Conservation (phyloP, 2,329 filamentous ascomycete genomes). For the Huntiella savannae region DNA sequence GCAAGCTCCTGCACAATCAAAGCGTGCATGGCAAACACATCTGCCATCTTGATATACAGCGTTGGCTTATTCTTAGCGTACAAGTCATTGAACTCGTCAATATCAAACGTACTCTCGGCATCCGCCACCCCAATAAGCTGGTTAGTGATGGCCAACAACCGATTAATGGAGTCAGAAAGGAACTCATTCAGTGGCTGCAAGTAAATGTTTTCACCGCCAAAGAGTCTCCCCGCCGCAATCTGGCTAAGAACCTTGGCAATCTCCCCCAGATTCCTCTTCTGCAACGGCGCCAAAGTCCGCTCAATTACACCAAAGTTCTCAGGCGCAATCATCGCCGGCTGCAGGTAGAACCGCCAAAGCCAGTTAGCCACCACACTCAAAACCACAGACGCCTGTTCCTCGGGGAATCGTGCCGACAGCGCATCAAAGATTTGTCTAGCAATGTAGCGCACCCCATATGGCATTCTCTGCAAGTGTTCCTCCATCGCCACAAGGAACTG, state of each 20-base stretch:
- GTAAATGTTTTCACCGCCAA: conserved; percentile 89
- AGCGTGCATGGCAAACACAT: conserved; percentile 91
- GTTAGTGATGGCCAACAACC: conserved; percentile 56
- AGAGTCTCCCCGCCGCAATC: conserved; percentile 70
- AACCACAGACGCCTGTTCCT: conserved; percentile 57
- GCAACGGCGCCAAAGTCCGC: conserved; percentile 68
- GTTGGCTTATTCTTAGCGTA: conserved; percentile 94
- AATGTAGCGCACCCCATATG: conserved; percentile 78
- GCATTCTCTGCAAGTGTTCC: conserved; percentile 70
- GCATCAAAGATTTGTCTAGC: conserved; percentile 70
- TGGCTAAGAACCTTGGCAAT: conserved; percentile 85
- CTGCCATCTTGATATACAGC: conserved; percentile 96
- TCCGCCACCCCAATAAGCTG: conserved; percentile 68
- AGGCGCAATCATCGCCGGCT: conserved; percentile 72
- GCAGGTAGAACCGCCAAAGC: conserved; percentile 87
- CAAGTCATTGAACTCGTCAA: conserved; percentile 96
- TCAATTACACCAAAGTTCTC: conserved; percentile 90
- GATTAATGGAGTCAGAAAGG: conserved; percentile 64
- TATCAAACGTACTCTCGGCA: conserved; percentile 84
- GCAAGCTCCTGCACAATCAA: conserved; percentile 64
- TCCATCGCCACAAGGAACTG: conserved; percentile 72
- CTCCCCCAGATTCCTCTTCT: conserved; percentile 80
- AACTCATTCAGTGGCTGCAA: conserved; percentile 89
- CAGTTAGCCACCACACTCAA: conserved; percentile 75
- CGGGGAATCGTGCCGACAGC: conserved; percentile 57